phyloP scores from a whole-genome alignment of 164 flowering plant genomes.

The Chloranthus sessilifolius region DNA sequence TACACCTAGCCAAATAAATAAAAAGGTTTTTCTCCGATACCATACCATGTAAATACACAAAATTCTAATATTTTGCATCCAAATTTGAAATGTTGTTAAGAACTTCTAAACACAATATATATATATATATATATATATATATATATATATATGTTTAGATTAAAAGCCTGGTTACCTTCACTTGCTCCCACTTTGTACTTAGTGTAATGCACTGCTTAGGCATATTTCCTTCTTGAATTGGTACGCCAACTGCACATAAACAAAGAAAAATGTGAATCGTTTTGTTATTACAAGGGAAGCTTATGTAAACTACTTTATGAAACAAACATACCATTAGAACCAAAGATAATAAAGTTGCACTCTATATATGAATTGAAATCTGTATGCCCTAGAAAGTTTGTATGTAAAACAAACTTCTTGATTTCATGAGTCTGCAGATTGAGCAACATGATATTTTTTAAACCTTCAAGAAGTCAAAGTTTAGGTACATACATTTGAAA shows the following conservation, averaged over 20 bases:
- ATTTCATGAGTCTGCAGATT: slow-evolving; percentile 81
- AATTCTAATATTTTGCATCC: too few relatives aligned
- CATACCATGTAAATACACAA: too few relatives aligned
- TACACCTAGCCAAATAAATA: too few relatives aligned
- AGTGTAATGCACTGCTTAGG: slow-evolving; percentile 65
- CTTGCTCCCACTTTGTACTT: slow-evolving; percentile 94
- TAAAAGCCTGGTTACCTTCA: slow-evolving; percentile 54
- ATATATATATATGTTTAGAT: too few relatives aligned
- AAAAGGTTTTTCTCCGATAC: too few relatives aligned
- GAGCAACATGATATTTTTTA: slow-evolving; percentile 6
- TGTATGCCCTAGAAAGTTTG: slow-evolving; percentile 96
- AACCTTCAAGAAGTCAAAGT: too few relatives aligned
- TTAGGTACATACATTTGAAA: neutral
- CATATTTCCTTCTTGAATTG: slow-evolving; percentile 43
- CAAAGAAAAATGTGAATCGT: too few relatives aligned
- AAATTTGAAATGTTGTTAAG: too few relatives aligned
- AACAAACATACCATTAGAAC: slow-evolving; percentile 39
- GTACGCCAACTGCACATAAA: slow-evolving; percentile 40
- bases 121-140: too few relatives aligned
- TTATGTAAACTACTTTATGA: too few relatives aligned
- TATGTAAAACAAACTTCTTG: slow-evolving; percentile 93
- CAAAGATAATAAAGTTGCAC: slow-evolving; percentile 77
- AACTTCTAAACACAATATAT: too few relatives aligned
- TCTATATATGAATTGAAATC: slow-evolving; percentile 94
- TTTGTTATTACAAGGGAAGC: too few relatives aligned